phyloP scores from a whole-genome alignment of 2,329 filamentous ascomycete genomes.

The Ustulina deusta region DNA sequence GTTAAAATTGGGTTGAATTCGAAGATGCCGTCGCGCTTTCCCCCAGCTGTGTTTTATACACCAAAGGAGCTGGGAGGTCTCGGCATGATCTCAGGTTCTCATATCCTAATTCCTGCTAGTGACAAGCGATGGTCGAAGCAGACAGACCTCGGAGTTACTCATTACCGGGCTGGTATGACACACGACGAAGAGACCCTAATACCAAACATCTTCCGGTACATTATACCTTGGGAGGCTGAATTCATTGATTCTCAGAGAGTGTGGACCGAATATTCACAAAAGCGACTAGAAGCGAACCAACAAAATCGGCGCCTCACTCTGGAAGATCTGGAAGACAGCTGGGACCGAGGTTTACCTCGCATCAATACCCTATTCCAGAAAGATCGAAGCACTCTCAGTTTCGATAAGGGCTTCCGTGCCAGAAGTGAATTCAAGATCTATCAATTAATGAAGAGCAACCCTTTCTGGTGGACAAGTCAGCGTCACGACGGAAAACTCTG shows the following conservation, averaged over 20 bases:
- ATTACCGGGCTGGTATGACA: constrained; percentile 97
- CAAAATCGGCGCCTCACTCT: constrained; percentile 95
- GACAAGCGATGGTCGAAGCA: constrained; percentile 99
- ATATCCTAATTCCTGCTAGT: constrained; percentile 96
- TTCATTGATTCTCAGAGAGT: constrained; percentile 99
- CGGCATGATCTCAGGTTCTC: constrained; percentile 98
- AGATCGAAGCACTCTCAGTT: constrained; percentile 94
- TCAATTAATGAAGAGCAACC: constrained; percentile 98
- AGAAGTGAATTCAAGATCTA: constrained; percentile 98
- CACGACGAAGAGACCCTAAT: constrained; percentile 98
- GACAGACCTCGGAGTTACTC: constrained; percentile 95
- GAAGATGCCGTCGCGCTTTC: constrained; percentile 99
- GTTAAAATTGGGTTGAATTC: constrained; percentile 99
- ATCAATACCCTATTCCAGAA: constrained; percentile 99
- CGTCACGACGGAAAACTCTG: constrained; percentile 97
- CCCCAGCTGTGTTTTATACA: constrained; percentile 97
- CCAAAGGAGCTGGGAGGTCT: constrained; percentile 97
- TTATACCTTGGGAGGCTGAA: constrained; percentile 98
- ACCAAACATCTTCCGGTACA: constrained; percentile 99
- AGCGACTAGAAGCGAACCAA: constrained; percentile 95
- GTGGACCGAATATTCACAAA: constrained; percentile 99
- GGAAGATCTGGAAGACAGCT: constrained; percentile 97
- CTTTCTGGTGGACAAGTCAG: constrained; percentile 99
- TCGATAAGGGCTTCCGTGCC: constrained; percentile 97
- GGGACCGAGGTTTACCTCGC: constrained; percentile 95